Evolutionary conservation across 1,139 yeast genomes (phyloP).

Genomic region (Diutina neorugosa): DNA sequence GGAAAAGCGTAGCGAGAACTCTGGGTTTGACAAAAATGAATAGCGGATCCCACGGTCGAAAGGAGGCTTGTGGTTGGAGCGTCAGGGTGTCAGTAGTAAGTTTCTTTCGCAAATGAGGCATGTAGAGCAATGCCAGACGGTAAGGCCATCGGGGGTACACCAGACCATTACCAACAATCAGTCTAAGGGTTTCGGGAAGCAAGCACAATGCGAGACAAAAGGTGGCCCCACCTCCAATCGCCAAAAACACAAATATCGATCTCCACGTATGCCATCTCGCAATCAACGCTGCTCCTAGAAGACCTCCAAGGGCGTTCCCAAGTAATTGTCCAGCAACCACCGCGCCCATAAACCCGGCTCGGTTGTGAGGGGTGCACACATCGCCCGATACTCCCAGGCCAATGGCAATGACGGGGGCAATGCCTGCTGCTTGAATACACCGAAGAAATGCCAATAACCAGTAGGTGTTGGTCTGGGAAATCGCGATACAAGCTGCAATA

Average conservation of each 20-base stretch:
- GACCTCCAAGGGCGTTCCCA: slow-evolving; percentile 3
- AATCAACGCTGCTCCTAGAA: background rate
- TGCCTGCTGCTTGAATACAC: slow-evolving; percentile 58
- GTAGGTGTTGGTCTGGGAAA: slow-evolving; percentile 44
- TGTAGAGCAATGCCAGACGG: slow-evolving; percentile 14
- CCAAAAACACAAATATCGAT: slow-evolving; percentile 47
- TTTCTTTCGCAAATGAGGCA: slow-evolving; percentile 15
- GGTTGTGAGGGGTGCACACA: slow-evolving; percentile 41
- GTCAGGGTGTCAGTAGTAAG: slow-evolving; percentile 19
- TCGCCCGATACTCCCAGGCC: slow-evolving; percentile 61
- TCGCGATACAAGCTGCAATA: slow-evolving; percentile 45
- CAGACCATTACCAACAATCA: slow-evolving; percentile 46
- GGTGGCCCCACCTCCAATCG: slow-evolving; percentile 42
- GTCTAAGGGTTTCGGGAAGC: slow-evolving; percentile 64
- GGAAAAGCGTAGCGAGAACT: slow-evolving; percentile 17
- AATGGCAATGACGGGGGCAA: slow-evolving; percentile 59
- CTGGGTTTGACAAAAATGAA: slow-evolving; percentile 15
- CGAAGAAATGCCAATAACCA: slow-evolving; percentile 36
- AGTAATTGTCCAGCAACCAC: slow-evolving; percentile 46
- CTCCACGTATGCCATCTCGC: slow-evolving; percentile 1
- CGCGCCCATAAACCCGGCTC: slow-evolving; percentile 57
- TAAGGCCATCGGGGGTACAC: slow-evolving; percentile 16
- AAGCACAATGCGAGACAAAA: slow-evolving; percentile 23
- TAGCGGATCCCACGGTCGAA: slow-evolving; percentile 20
- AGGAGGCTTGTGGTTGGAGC: slow-evolving; percentile 10